These are phyloP conservation scores for Pichia rugopelliculosa DNA, from an alignment of 805 yeast genomes.

Conservation along the genomic window DNA sequence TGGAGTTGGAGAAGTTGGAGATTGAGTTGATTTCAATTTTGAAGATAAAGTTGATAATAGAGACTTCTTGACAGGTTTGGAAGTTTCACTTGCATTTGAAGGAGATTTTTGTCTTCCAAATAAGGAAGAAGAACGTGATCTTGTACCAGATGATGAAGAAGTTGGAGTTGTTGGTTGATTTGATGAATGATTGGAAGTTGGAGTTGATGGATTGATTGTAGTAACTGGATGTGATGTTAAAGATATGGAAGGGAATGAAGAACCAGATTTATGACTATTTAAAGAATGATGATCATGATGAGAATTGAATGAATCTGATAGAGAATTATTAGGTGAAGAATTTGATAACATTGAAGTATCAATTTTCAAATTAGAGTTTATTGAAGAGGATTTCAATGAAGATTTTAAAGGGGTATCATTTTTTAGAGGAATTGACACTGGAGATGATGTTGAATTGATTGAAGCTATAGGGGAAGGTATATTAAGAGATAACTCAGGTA, in stretches of 20 bases:
- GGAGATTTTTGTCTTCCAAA: conserved; percentile 11
- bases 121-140: conserved; percentile 6
- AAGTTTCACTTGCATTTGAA: conserved; percentile 6
- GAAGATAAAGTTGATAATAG: conserved; percentile 30
- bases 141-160: not conserved
- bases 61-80: conserved; percentile 18
- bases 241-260: not conserved
- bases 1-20: not conserved
- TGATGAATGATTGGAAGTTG: too few species aligned
- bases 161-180: not conserved
- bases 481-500: not conserved
- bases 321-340: not conserved
- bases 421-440: not conserved
- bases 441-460: not conserved
- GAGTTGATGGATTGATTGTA: too few species aligned
- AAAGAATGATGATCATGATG: not conserved
- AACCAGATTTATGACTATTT: not conserved
- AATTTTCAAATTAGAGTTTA: not conserved
- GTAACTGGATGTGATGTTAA: not conserved
- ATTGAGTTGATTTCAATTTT: conserved; percentile 19
- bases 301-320: not conserved
- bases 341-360: not conserved
- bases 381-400: conserved; percentile 8
- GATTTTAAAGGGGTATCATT: conserved; percentile 6
- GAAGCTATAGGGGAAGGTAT: not conserved